Conservation (phyloP, 192 early-diverging fungal species). For the Coemansia guatemalensis region DNA sequence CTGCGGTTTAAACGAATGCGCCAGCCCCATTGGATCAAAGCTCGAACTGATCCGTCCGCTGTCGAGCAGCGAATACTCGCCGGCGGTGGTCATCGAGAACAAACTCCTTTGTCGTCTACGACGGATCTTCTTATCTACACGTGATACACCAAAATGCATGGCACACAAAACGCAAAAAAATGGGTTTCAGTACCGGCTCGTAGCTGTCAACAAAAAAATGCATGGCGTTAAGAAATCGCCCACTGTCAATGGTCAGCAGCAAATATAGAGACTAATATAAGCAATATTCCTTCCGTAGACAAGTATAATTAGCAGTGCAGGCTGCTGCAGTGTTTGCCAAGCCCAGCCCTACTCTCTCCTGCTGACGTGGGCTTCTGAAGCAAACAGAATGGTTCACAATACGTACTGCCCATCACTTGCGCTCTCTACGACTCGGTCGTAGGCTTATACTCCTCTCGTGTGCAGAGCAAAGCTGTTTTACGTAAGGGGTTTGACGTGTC, state of each 20-base stretch:
- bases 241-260: background rate
- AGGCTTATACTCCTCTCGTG: background rate
- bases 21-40: slow-evolving; percentile 29
- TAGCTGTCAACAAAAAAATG: background rate
- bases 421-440: background rate
- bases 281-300: background rate
- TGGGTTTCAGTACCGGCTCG: background rate
- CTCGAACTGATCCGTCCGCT: slow-evolving; percentile 24
- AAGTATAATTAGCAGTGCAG: background rate
- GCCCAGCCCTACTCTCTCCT: no score
- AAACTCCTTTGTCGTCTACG: slow-evolving; percentile 49
- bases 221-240: background rate
- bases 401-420: slow-evolving; percentile 16
- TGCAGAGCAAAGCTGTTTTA: background rate
- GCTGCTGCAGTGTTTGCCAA: background rate
- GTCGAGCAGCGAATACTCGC: slow-evolving; percentile 46
- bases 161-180: background rate
- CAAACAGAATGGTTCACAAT: background rate
- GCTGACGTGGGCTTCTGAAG: background rate
- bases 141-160: background rate
- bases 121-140: slow-evolving; percentile 45
- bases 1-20: slow-evolving; percentile 8
- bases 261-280: background rate
- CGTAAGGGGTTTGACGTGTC: background rate
- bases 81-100: slow-evolving; percentile 51